Evolutionary conservation across 768 basidiomycete genomes (phyloP), one percentile per base, ranked within the genome.

Genomic region (Termitomyces sp.): DNA sequence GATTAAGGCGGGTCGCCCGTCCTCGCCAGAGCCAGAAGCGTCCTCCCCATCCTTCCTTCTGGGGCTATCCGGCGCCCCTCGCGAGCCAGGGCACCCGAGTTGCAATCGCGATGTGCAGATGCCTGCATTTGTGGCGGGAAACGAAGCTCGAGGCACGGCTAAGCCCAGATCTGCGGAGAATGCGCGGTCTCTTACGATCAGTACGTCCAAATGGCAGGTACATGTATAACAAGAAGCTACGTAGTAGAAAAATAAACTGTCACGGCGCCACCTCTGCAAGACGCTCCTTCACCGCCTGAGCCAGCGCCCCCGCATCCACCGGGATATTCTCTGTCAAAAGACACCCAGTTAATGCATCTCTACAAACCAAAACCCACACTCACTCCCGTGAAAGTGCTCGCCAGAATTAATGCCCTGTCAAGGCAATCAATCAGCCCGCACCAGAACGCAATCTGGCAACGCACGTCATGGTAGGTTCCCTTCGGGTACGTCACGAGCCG

Each of bases 271-370:
- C 43, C 24, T 51, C 50, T 6, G 38, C 22, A 43, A 87, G 68
- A 46, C 82, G 78, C 56, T 84, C 79, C 63, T 84, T 82, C 38
- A 91, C 83, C 52, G 85, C 69, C 49, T 76, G 68, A 1, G 79
- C 83, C 10, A 91, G 76, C 1, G 74, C 74, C 22, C 80, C 79
- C 0, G 83, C 86, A 60, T 84, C 69, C 1, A 88, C 82, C 14
- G 88, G 87, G 53, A 91, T 90, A 5, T 56, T 48, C 49, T 55
- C 71, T 70, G 30, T 22, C 6, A 24, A 1, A 3, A 41, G n/a
- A n/a, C n/a, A 5, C 14, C 18, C 41, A 56, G 14, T 45, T 26
- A 36, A 18, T 51, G n/a, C n/a, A n/a, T n/a, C n/a, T n/a, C n/a
- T n/a, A n/a, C n/a, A 49, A 22, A 18, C 55, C 22, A 40, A 38